Base-by-base conservation (phyloP, 805 yeast species). In the Cyberlindnera xylosilytica region DNA sequence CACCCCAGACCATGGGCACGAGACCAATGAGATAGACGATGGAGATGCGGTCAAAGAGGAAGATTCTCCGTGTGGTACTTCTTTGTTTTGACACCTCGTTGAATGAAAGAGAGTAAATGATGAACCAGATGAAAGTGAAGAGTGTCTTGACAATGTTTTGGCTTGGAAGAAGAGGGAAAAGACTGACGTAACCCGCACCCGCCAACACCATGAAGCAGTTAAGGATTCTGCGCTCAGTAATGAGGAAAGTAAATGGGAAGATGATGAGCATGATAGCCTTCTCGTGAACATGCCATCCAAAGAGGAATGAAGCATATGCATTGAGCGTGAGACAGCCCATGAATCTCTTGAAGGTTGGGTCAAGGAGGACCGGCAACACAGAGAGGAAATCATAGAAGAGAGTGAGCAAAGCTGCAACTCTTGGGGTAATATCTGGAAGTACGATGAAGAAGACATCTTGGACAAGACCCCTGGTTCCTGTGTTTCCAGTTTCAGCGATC, bases 211-310 rank as follows among this genome's bases (percentile, higher is more conserved):
- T 76, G 61, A 83, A 93, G 1, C 91, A 76, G 6, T 79, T 74
- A 33, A 90, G 63, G 26, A 90, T 65, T 41, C 95, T 73, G 45
- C 83, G 73, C 57, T 88, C 96, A 29, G 76, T 70, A 12, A 81
- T 71, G 20, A 90, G 63, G 59, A 93, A 82, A 6, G 93, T 74
- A 61, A 87, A 81, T 1, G 99, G 99, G 51, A 93, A 76, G 8
- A 93, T 84, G 3, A 91, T 83, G 17, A 90, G 62, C 72, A 93
- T 73, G n/a, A 93, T 79, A 0, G 98, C 98, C 72, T 93, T 93
- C 64, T 93, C 99, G 66, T 93, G 99, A 19, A 93, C 99, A 58
- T 93, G 98, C 97, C 98, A 93, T 5, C 99, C 99, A 64, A 93
- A 93, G 37, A 93, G 65, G 58, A 87, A 93, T 2, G 96, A 85